A percentile compares a stretch with the other conserved stretches of the same genome.
These are phyloP conservation scores for Tolypocladium paradoxum DNA, from an alignment of 2,329 filamentous ascomycete species.

Conservation along the genomic window DNA sequence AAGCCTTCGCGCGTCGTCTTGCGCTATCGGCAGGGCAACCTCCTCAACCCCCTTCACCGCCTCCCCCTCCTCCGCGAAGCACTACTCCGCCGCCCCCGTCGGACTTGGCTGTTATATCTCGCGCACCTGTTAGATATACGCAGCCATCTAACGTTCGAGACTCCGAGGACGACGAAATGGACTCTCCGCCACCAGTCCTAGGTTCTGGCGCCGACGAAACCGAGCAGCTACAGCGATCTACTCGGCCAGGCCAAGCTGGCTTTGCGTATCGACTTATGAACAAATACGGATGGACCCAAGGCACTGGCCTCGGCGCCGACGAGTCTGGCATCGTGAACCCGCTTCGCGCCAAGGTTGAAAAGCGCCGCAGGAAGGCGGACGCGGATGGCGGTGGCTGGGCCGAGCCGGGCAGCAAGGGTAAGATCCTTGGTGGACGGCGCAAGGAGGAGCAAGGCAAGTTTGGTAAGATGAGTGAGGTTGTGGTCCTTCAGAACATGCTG, in stretches of 20 bases:
- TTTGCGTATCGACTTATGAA: conserved; percentile 83
- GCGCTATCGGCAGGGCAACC: conserved; percentile 39
- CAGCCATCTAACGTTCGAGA: conserved; percentile 15
- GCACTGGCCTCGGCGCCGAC: conserved; percentile 74
- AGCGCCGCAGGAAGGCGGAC: conserved; percentile 69
- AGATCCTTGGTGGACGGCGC: conserved; percentile 68
- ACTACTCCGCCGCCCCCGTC: conserved; percentile 27
- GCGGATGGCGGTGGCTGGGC: conserved; percentile 70
- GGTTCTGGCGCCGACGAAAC: conserved; percentile 29
- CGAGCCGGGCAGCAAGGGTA: conserved; percentile 57
- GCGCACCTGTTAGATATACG: conserved; percentile 65
- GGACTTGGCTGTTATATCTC: conserved; percentile 55
- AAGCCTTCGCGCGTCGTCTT: conserved; percentile 55
- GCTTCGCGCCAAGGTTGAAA: conserved; percentile 74
- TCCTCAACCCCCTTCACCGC: conserved; percentile 18
- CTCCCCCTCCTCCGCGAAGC: conserved; percentile 7
- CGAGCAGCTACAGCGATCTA: conserved; percentile 39
- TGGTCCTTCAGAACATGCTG: conserved; percentile 77
- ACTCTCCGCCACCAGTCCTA: conserved; percentile 35
- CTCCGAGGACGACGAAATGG: conserved; percentile 29
- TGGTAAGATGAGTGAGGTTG: conserved; percentile 68
- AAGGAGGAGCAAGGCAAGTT: conserved; percentile 42
- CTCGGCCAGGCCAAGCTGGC: conserved; percentile 66
- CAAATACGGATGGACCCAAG: conserved; percentile 90
- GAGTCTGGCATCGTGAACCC: conserved; percentile 77